These are phyloP conservation scores for Eremomyces bilateralis DNA, from an alignment of 495 filamentous ascomycete species.

Conservation along the genomic window DNA sequence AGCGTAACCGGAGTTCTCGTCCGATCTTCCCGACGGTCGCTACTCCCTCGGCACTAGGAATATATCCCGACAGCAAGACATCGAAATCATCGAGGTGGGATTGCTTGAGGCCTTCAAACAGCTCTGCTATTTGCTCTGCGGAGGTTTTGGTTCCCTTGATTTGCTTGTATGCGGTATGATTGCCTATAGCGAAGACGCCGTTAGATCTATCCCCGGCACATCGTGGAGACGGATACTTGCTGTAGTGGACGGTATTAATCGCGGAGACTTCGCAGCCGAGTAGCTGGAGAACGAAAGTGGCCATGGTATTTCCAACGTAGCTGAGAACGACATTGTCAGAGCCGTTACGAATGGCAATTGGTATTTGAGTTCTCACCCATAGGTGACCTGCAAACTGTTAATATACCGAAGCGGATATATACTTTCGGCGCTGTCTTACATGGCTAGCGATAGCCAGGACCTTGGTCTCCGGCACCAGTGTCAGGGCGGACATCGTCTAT, in stretches of 20 bases:
- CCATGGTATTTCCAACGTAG: constrained; percentile 94
- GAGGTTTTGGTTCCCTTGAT: constrained; percentile 62
- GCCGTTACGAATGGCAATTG: constrained; percentile 4
- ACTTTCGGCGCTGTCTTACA: constrained; percentile 32
- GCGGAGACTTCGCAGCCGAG: constrained; percentile 84
- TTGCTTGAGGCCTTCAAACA: constrained; percentile 67
- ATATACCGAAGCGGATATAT: constrained; percentile 5
- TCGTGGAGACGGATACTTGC: too few relatives aligned
- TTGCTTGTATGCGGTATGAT: constrained; percentile 79
- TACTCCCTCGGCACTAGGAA: constrained; percentile 63
- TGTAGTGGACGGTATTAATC: constrained; percentile 90
- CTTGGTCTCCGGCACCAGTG: constrained; percentile 67
- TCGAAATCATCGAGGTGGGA: constrained; percentile 69
- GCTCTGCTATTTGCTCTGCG: constrained; percentile 58
- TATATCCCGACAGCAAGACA: constrained; percentile 83
- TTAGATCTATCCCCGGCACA: too few relatives aligned
- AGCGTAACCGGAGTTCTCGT: constrained; percentile 49
- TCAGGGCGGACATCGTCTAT: too few relatives aligned
- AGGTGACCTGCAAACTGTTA: background rate
- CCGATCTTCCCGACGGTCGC: constrained; percentile 69
- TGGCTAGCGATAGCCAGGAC: constrained; percentile 93
- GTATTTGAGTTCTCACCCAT: constrained; percentile 1
- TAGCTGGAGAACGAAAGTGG: constrained; percentile 74
- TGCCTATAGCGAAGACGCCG: constrained; percentile 42
- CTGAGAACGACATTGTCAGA: constrained; percentile 24